phyloP scores from a whole-genome alignment of 2,329 filamentous ascomycete genomes.

The Colletotrichum sp. region DNA sequence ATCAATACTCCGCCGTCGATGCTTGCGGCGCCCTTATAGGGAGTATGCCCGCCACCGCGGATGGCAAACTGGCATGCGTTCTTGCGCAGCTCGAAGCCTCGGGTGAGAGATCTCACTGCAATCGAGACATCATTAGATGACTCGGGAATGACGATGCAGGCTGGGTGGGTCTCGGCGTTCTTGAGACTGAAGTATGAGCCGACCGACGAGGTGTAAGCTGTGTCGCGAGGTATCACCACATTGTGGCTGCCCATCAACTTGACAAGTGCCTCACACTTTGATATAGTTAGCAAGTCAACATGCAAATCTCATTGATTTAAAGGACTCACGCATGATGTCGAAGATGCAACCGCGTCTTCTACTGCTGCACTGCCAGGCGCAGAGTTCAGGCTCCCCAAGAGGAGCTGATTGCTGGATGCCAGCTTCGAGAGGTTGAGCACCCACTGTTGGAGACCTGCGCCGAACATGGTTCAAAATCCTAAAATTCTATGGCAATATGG shows the following conservation, averaged over 20 bases:
- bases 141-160: slow-evolving; percentile 17
- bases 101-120: not conserved
- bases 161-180: not conserved
- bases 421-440: not conserved
- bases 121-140: slow-evolving; percentile 13
- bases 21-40: slow-evolving; percentile 14
- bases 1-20: slow-evolving; percentile 12
- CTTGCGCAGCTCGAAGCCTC: not conserved
- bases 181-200: slow-evolving; percentile 2
- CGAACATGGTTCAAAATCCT: not conserved
- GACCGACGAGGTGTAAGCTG: not conserved
- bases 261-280: not conserved
- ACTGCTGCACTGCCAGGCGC: not conserved
- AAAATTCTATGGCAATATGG: not conserved
- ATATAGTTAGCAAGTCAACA: not conserved
- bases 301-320: not conserved
- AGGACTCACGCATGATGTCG: not conserved
- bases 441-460: not conserved
- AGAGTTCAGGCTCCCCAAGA: not conserved
- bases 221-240: not conserved
- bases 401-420: not conserved
- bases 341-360: not conserved
- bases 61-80: slow-evolving; percentile 4
- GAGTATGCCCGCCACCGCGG: slow-evolving; percentile 9
- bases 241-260: not conserved